phyloP scores from a whole-genome alignment of 2,329 filamentous ascomycete species.

The Cercospora nicotianae region DNA sequence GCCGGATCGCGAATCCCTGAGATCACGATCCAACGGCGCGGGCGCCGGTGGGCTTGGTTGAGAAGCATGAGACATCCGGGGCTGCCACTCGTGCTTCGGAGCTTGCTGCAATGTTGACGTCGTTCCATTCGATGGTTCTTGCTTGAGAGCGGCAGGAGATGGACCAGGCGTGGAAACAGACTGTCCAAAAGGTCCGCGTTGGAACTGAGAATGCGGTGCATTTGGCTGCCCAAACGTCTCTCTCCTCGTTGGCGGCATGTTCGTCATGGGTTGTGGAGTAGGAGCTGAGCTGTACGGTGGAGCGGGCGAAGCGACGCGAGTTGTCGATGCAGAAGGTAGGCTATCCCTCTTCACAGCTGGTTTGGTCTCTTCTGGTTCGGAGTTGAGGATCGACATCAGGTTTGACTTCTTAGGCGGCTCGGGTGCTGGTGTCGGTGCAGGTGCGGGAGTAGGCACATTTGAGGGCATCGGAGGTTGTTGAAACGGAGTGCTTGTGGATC shows the following conservation, averaged over 20 bases:
- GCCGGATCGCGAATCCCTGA: slow-evolving; percentile 25
- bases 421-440: slow-evolving; percentile 31
- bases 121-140: slow-evolving; percentile 28
- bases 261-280: slow-evolving; percentile 25
- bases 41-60: slow-evolving; percentile 30
- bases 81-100: slow-evolving; percentile 33
- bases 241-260: slow-evolving; percentile 25
- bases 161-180: slow-evolving; percentile 26
- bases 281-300: slow-evolving; percentile 22
- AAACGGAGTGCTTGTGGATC: slow-evolving; percentile 21
- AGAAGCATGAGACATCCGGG: slow-evolving; percentile 25
- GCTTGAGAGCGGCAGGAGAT: slow-evolving; percentile 28
- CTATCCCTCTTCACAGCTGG: slow-evolving; percentile 35
- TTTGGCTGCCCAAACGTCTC: slow-evolving; percentile 35
- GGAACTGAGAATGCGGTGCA: slow-evolving; percentile 30
- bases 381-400: slow-evolving; percentile 39
- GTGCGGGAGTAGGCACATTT: slow-evolving; percentile 16
- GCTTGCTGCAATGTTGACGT: slow-evolving; percentile 22
- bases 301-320: slow-evolving; percentile 31
- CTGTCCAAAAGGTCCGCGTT: slow-evolving; percentile 29
- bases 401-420: slow-evolving; percentile 43
- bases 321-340: slow-evolving; percentile 26
- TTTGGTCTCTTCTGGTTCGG: slow-evolving; percentile 34
- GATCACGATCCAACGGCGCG: slow-evolving; percentile 34
- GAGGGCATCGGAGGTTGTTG: slow-evolving; percentile 18